Evolutionary conservation across 768 basidiomycete genomes (phyloP), one percentile per base, ranked within the genome.

Genomic region (Xerocomellus amylosporus): DNA sequence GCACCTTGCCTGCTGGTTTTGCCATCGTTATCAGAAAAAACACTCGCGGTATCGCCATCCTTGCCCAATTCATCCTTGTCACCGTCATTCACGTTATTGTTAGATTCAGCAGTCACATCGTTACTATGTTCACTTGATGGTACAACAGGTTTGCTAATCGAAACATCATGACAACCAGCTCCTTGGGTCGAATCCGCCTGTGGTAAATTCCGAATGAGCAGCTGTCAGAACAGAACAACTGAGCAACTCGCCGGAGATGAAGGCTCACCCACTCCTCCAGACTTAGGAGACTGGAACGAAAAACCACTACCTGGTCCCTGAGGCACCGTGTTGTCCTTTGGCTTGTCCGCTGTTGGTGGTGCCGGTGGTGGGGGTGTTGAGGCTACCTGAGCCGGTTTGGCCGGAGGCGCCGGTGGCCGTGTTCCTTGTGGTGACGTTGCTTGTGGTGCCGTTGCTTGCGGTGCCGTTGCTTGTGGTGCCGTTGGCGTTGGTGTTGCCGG

Each of bases 221-320:
- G 19, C 40, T 48, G 69, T 70, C 51, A 70, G 69, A 71, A 66
- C 42, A 53, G 30, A 56, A 41, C 37, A 45, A 39, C 47, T 38
- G 26, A 51, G 45, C 12, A 10, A 70, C 66, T 72, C 59, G 67
- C 71, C 69, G 49, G 50, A 58, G 64, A 60, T 31, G 54, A 72
- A 69, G 56, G 71, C 69, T 70, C 63, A 70, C 69, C 69, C 69
- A 1, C 41, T 62, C 63, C 62, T 58, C 56, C 51, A 40, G 58
- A 17, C 43, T 36, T 39, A 3, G 55, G 36, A 24, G 60, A 42
- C 1, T 47, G 3, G 5, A 45, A 26, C 14, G 53, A 22, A 38
- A 30, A 6, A n/a, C 10, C 0, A 34, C 33, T 54, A 57, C 4
- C 38, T 46, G 20, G 0, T 0, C 48, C 53, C 56, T n/a, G 46